Evolutionary conservation across 83 land plant species (phyloP).

Genomic region (Picea abies): DNA sequence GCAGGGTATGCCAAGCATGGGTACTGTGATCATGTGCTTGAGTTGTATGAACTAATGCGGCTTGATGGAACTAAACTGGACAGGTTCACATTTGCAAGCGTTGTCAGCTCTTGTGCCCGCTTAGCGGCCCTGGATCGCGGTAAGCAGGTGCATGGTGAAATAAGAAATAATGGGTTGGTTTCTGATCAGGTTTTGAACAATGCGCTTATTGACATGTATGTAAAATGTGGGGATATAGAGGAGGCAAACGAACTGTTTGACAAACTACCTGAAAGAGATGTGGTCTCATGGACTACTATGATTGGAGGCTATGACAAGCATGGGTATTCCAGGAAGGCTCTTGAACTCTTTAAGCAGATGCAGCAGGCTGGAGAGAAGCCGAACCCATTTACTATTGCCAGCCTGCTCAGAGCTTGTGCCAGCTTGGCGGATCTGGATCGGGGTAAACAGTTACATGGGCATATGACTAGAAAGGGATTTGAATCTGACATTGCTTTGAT

Average conservation of each 20-base stretch:
- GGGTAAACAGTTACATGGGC: background rate
- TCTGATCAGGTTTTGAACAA: slow-evolving; percentile 24
- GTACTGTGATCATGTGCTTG: slow-evolving; percentile 17
- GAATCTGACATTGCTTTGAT: slow-evolving; percentile 12
- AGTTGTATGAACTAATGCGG: slow-evolving; percentile 38
- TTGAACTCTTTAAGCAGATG: background rate
- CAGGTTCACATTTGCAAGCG: background rate
- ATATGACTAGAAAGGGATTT: background rate
- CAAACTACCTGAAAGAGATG: background rate
- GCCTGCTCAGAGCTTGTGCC: background rate
- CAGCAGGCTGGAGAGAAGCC: background rate
- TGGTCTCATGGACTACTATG: slow-evolving; percentile 14
- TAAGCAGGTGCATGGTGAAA: background rate
- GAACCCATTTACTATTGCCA: background rate
- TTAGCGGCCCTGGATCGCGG: background rate
- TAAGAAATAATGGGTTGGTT: background rate
- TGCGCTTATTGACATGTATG: slow-evolving; percentile 40
- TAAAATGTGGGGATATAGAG: slow-evolving; percentile 33
- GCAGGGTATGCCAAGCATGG: slow-evolving; percentile 38
- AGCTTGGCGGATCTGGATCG: background rate
- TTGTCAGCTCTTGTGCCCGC: background rate
- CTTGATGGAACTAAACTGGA: background rate
- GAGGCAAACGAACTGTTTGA: background rate
- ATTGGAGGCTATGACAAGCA: background rate
- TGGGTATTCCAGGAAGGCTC: background rate